A percentile compares a stretch with the other conserved stretches of the same genome.
Conservation (phyloP, 73 alveolate species). For the Chromera velia region DNA sequence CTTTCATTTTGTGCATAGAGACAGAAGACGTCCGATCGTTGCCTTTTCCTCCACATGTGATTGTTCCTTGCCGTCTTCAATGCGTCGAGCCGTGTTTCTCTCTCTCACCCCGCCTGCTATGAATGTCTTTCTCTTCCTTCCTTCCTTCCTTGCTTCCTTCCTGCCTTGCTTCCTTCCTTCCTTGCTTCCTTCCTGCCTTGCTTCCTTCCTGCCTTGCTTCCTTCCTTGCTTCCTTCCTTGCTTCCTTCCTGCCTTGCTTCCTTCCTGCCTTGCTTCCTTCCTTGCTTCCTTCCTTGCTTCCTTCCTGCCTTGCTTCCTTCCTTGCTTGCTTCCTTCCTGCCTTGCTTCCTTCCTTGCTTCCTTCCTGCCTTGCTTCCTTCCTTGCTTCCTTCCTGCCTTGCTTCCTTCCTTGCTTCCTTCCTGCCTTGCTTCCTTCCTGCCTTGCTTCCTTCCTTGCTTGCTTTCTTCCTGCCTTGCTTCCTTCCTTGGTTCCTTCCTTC, state of each 20-base stretch:
- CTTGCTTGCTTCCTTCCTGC: constrained; percentile 6
- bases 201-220: constrained; percentile 7
- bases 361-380: constrained; percentile 12
- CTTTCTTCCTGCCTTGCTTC: constrained; percentile 6
- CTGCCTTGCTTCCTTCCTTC: constrained; percentile 7
- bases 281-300: constrained; percentile 11
- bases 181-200: constrained; percentile 7
- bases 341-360: constrained; percentile 9
- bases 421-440: constrained; percentile 11
- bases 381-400: constrained; percentile 6
- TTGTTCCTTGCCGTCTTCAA: too few relatives aligned
- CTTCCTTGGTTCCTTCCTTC: constrained; percentile 2
- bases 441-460: constrained; percentile 10
- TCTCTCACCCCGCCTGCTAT: too few relatives aligned
- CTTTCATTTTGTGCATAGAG: too few relatives aligned
- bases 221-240: constrained; percentile 6
- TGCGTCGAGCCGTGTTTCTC: too few relatives aligned
- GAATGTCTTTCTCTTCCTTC: too few relatives aligned
- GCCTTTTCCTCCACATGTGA: too few relatives aligned
- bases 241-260: constrained; percentile 7
- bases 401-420: constrained; percentile 8
- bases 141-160: constrained; percentile 9
- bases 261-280: constrained; percentile 4
- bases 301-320: constrained; percentile 9
- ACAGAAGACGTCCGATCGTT: too few relatives aligned